phyloP scores from a whole-genome alignment of 345 rosid genomes.

The Toxicodendron radicans region DNA sequence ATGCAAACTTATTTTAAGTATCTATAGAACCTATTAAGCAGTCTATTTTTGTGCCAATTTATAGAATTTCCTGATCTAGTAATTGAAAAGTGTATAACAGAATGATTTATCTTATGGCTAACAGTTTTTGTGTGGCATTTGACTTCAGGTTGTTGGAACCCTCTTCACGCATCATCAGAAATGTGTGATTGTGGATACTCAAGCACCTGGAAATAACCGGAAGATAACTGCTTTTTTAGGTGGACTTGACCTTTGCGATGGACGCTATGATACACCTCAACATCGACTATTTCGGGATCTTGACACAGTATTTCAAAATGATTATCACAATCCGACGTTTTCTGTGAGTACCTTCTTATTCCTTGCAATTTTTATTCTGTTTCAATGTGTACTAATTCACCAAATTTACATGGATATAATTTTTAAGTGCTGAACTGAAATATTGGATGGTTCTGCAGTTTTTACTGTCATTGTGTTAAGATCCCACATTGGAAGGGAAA shows the following conservation, averaged over 20 bases:
- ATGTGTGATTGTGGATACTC: constrained; percentile 70
- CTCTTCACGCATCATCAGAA: constrained; percentile 75
- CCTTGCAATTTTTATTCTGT: not conserved
- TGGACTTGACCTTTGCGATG: constrained; percentile 78
- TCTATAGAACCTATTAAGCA: not conserved
- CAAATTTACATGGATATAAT: not conserved
- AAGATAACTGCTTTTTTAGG: constrained; percentile 63
- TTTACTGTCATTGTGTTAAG: not conserved
- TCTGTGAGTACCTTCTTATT: constrained; percentile 39
- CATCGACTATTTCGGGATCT: constrained; percentile 62
- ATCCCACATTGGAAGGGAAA: too few relatives aligned
- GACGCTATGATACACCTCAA: constrained; percentile 73
- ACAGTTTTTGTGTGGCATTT: not conserved
- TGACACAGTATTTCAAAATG: constrained; percentile 48
- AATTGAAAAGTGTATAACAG: not conserved
- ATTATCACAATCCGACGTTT: constrained; percentile 68
- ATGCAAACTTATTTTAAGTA: not conserved
- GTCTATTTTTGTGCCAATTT: not conserved
- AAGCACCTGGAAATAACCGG: constrained; percentile 60
- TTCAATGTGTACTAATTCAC: not conserved
- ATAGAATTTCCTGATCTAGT: not conserved
- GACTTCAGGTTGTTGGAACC: constrained; percentile 68
- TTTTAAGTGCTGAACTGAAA: not conserved
- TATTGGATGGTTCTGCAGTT: not conserved
- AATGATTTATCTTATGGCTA: not conserved